Evolutionary conservation across 2,329 filamentous ascomycete genomes (phyloP), one percentile per base, ranked within the genome.

Genomic region (Penicillium sp.): DNA sequence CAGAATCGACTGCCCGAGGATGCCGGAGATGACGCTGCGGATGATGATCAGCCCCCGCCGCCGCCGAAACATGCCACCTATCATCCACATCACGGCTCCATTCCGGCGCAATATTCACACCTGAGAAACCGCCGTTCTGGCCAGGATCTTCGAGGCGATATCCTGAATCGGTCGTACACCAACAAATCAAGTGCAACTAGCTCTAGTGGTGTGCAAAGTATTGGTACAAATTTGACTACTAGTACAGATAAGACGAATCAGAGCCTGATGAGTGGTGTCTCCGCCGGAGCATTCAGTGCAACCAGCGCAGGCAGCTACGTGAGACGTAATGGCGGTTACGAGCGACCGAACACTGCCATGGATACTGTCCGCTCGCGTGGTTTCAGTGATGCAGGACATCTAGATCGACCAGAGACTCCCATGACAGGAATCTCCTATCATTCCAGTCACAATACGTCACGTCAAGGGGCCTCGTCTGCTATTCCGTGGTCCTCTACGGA

Each of bases 271-370:
- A 97, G 91, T 63, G 93, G 91, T 3, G 77, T 80, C 36, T 97
- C 93, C 37, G 93, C 93, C 0, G 83, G 90, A 35, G 91, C 79
- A 9, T 88, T 96, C 66, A 97, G 91, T 63, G 87, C 89, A 35
- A 97, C 93, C 11, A 97, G 93, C 67, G 93, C 93, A 11, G 93
- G 90, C 38, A 97, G 91, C 67, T 80, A 94, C 50, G 90, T 89
- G 19, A 81, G 90, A 46, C 86, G 86, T 58, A 50, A 66, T 65
- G 36, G 60, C 41, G 36, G 52, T 47, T 50, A 55, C 20, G 61
- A 64, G 61, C 71, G 65, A 60, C 74, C 57, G 34, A 73, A 57
- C 65, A 74, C 70, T 13, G 64, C 68, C 11, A 60, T 67, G 31
- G 64, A 67, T 42, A 60, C 64, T 7, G 57, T 64, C 30, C 60